Evolutionary conservation across 805 yeast genomes (phyloP), one percentile per base, ranked within the genome.

Genomic region (Ascoidea asiatica): DNA sequence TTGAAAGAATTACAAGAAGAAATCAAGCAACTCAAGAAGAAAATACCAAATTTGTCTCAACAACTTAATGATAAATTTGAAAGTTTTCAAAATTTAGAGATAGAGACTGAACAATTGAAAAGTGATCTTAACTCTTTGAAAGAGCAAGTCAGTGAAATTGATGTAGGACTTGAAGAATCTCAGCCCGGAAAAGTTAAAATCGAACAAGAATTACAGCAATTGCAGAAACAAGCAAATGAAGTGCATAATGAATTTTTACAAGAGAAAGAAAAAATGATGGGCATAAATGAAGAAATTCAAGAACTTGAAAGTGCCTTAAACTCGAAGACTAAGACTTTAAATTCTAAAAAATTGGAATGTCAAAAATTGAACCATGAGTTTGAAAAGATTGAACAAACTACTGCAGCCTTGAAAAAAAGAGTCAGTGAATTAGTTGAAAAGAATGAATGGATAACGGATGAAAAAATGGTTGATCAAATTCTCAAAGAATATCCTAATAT

Each of bases 381-480:
- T 42, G 78, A 72, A 47, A 72, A 73, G 40, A 61, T 72, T 3
- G 62, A 64, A 15, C 59, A 62, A 5, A 61, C 62, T 18, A 60
- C 70, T 0, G 58, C 55, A 2, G 49, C 56, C 5, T 57, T 75
- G 42, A 62, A 65, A 46, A 48, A 51, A 4, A 66, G 61, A 36
- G 58, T 79, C 40, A 68, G 70, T 40, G 60, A 60, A 5, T 61
- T 83, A 19, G 59, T 72, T n/a, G 57, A 63, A 37, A 77, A 76
- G 38, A 71, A 78, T 55, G 78, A 73, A 17, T 89, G 95, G 95
- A 73, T 90, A 7, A 60, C 67, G 0, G 95, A 86, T 53, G 71
- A 73, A 36, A 72, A 72, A 43, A 65, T 77, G 40, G 69, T 81
- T 15, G 64, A 67, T 23, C 68, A 70, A 43, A 71, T 81, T 21